Evolutionary conservation across 2,329 filamentous ascomycete species (phyloP).

Genomic region (Pyrenophora tritici-repentis): DNA sequence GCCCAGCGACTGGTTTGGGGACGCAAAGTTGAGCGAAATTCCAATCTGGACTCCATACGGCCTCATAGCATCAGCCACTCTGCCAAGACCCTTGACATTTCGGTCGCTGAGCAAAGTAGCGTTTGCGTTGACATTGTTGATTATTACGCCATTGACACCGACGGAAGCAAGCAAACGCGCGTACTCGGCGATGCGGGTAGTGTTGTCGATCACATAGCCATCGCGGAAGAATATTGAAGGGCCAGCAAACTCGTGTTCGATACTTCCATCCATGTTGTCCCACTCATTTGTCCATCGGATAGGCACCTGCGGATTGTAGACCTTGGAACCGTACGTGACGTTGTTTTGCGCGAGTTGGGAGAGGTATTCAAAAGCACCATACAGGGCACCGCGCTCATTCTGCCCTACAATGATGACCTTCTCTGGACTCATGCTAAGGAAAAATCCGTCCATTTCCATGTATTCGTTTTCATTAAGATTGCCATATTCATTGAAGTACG

Average conservation of each 20-base stretch:
- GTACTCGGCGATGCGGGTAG: constrained; percentile 65
- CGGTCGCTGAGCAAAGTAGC: constrained; percentile 58
- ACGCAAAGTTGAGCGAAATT: constrained; percentile 70
- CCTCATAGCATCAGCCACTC: constrained; percentile 68
- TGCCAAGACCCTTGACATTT: constrained; percentile 65
- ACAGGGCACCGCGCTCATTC: constrained; percentile 70
- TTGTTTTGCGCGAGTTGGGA: constrained; percentile 67
- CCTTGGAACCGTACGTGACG: constrained; percentile 54
- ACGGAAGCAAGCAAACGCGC: constrained; percentile 70
- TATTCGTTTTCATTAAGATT: constrained; percentile 41
- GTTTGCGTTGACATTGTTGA: constrained; percentile 77
- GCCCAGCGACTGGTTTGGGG: constrained; percentile 59
- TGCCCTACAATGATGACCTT: constrained; percentile 64
- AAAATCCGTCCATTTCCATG: constrained; percentile 65
- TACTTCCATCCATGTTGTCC: constrained; percentile 71
- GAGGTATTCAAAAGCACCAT: constrained; percentile 72
- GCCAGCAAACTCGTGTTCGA: constrained; percentile 72
- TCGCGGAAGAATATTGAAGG: constrained; percentile 70
- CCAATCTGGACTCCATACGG: constrained; percentile 70
- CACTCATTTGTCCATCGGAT: constrained; percentile 75
- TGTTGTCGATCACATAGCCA: constrained; percentile 61
- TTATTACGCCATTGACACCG: constrained; percentile 67
- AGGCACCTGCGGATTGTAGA: constrained; percentile 62
- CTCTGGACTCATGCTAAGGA: constrained; percentile 56
- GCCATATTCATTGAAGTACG: constrained; percentile 49